Conservation (phyloP, 495 filamentous ascomycete genomes). For the Daldinia vernicosa region DNA sequence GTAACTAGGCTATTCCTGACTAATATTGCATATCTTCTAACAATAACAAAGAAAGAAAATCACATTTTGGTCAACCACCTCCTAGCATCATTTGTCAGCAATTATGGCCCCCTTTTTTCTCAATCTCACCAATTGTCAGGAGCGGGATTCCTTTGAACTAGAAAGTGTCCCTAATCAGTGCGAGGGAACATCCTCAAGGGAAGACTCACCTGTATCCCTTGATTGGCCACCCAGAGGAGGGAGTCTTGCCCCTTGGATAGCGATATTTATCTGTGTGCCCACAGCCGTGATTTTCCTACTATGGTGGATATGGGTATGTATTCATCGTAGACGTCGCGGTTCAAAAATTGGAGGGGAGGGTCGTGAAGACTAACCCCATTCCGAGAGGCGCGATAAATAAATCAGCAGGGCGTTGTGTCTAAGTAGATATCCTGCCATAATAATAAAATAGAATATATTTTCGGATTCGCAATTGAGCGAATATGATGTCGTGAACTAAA, state of each 20-base stretch:
- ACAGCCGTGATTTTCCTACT: slow-evolving; percentile 4
- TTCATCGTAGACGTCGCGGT: neutral
- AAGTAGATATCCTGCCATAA: no score
- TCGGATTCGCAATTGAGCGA: neutral
- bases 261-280: slow-evolving; percentile 11
- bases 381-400: no score
- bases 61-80: neutral
- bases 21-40: neutral
- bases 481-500: neutral
- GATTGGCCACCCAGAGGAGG: slow-evolving; percentile 25
- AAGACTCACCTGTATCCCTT: neutral
- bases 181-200: neutral
- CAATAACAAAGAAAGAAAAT: neutral
- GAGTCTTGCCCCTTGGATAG: slow-evolving; percentile 31
- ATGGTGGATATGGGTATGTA: slow-evolving; percentile 17
- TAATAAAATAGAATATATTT: neutral
- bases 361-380: no score
- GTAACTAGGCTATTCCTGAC: no score
- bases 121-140: neutral
- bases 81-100: neutral
- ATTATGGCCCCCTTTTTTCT: neutral
- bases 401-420: no score
- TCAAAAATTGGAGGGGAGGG: neutral
- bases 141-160: neutral
- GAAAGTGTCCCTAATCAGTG: neutral